phyloP scores from a whole-genome alignment of 78 protist genomes.

The Creolimax fragrantissima region DNA sequence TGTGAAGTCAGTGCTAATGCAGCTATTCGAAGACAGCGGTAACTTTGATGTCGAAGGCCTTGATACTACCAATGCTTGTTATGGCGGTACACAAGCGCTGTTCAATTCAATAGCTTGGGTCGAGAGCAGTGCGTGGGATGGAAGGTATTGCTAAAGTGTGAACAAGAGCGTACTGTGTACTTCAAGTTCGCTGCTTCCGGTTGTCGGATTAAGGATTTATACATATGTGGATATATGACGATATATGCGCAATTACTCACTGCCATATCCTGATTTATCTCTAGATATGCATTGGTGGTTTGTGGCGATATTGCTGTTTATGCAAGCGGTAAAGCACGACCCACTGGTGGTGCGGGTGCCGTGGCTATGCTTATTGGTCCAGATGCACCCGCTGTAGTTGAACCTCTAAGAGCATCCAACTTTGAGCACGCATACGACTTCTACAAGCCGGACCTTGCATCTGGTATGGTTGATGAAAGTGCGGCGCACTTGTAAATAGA shows the following conservation, averaged over 20 bases:
- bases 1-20: conserved; percentile 74
- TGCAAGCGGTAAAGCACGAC: conserved; percentile 52
- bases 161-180: background rate
- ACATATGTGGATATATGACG: too few relatives aligned
- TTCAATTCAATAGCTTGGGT: conserved; percentile 82
- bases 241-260: too few relatives aligned
- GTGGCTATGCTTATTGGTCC: conserved; percentile 95
- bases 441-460: conserved; percentile 81
- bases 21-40: conserved; percentile 60
- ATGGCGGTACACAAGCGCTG: conserved; percentile 93
- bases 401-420: conserved; percentile 57
- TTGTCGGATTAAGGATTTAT: too few relatives aligned
- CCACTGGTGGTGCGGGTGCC: conserved; percentile 60
- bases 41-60: conserved; percentile 59
- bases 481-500: too few relatives aligned
- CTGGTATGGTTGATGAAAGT: conserved; percentile 40
- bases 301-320: conserved; percentile 88
- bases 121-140: conserved; percentile 85
- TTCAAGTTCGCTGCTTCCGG: background rate
- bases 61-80: conserved; percentile 87
- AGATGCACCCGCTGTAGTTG: conserved; percentile 83
- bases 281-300: conserved; percentile 66
- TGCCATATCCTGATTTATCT: too few relatives aligned
- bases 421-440: conserved; percentile 87
- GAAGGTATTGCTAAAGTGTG: conserved; percentile 33